A percentile compares a stretch with the other conserved stretches of the same genome.
These are phyloP conservation scores for Candida pseudoglaebosa DNA, from an alignment of 805 yeast genomes.

Conservation along the genomic window DNA sequence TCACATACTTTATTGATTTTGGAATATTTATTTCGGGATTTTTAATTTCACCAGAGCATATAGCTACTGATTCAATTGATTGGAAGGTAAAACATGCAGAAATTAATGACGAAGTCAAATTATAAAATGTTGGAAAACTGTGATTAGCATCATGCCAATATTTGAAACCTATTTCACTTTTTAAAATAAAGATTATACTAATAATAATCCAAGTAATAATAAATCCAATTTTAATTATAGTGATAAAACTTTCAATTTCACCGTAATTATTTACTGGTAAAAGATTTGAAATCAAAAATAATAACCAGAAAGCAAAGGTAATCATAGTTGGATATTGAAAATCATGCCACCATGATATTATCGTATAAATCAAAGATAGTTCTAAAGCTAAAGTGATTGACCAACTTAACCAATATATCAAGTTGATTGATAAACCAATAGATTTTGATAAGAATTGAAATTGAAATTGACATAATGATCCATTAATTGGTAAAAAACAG, in stretches of 20 bases:
- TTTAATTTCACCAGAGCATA: constrained; percentile 64
- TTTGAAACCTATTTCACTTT: constrained; percentile 31
- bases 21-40: constrained; percentile 8
- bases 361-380: constrained; percentile 14
- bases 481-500: constrained; percentile 15
- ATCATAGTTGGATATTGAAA: constrained; percentile 4
- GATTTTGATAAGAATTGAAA: constrained; percentile 14
- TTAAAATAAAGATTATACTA: constrained; percentile 25
- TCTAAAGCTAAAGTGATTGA: constrained; percentile 22
- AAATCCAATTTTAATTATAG: constrained; percentile 17
- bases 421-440: constrained; percentile 16
- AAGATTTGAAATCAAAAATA: constrained; percentile 16
- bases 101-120: constrained; percentile 6
- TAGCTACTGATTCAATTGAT: constrained; percentile 68
- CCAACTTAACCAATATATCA: constrained; percentile 24
- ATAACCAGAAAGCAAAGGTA: constrained; percentile 11
- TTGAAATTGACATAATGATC: constrained; percentile 19
- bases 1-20: constrained; percentile 58
- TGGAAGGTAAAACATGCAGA: constrained; percentile 67
- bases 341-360: constrained; percentile 14
- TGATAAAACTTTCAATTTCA: constrained; percentile 15
- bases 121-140: constrained; percentile 1
- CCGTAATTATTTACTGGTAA: constrained; percentile 21
- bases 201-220: constrained; percentile 16
- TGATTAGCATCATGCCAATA: constrained; percentile 4